phyloP scores from a whole-genome alignment of 2,329 filamentous ascomycete species.

The Fusarium sp. region DNA sequence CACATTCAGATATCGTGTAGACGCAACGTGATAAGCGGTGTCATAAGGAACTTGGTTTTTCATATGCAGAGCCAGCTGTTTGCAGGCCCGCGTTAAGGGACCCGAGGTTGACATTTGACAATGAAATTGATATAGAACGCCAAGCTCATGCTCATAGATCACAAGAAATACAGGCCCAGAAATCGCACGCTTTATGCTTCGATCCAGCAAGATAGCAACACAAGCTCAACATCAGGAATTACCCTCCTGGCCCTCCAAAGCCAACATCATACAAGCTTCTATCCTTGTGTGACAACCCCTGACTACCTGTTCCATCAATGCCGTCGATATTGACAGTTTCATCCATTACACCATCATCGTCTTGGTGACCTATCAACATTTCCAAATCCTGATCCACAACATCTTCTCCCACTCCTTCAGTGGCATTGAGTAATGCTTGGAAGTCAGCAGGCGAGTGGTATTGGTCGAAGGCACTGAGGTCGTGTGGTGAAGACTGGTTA shows the following conservation, averaged over 20 bases:
- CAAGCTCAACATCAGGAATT: neutral
- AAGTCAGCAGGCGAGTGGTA: constrained; percentile 62
- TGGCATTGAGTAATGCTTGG: constrained; percentile 65
- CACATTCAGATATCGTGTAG: neutral
- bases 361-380: constrained; percentile 63
- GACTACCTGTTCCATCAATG: constrained; percentile 16
- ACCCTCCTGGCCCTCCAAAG: constrained; percentile 44
- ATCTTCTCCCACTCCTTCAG: constrained; percentile 55
- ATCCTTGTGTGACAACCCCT: constrained; percentile 41
- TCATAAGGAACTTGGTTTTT: neutral
- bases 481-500: constrained; percentile 47
- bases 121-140: neutral
- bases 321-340: constrained; percentile 36
- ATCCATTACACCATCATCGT: constrained; percentile 52
- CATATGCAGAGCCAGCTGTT: neutral
- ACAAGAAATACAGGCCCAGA: constrained; percentile 7
- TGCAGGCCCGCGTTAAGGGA: neutral
- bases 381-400: constrained; percentile 63
- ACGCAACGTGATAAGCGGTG: neutral
- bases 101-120: neutral
- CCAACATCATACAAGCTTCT: constrained; percentile 47
- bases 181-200: constrained; percentile 38
- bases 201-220: neutral
- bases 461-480: constrained; percentile 55
- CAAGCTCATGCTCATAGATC: constrained; percentile 21